Conservation (phyloP, 805 yeast species). For the Limtongozyma cylindracea region DNA sequence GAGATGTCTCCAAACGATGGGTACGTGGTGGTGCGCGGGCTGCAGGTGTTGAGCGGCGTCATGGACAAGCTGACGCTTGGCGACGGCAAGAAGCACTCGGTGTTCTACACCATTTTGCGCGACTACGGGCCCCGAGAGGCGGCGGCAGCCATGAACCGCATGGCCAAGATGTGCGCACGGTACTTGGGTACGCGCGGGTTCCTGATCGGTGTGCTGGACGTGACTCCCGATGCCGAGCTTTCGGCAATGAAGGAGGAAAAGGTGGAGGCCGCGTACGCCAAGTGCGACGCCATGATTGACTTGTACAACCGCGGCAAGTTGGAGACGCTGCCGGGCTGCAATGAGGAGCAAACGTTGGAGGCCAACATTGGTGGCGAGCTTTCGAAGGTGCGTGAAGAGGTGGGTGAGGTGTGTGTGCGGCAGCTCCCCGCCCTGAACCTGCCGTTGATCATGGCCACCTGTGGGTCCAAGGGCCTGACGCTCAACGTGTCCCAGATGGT, state of each 20-base stretch:
- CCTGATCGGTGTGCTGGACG: constrained; percentile 93
- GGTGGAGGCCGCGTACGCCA: constrained; percentile 75
- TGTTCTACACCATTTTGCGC: constrained; percentile 80
- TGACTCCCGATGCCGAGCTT: constrained; percentile 71
- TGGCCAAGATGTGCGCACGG: constrained; percentile 98
- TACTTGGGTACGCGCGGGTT: constrained; percentile 88
- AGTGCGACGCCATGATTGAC: constrained; percentile 77
- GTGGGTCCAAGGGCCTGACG: constrained; percentile 98
- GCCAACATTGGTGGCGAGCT: constrained; percentile 91
- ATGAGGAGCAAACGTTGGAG: constrained; percentile 93
- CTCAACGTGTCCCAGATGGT: constrained; percentile 98
- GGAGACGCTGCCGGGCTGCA: constrained; percentile 98
- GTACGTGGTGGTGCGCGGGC: constrained; percentile 71
- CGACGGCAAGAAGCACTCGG: constrained; percentile 95
- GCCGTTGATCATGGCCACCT: constrained; percentile 95
- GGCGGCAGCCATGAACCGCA: constrained; percentile 87
- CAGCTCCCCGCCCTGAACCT: constrained; percentile 83
- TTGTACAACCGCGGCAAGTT: constrained; percentile 61
- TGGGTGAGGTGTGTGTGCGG: constrained; percentile 89
- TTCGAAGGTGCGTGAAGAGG: constrained; percentile 96
- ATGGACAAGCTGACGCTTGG: constrained; percentile 95
- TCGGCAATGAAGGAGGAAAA: constrained; percentile 57
- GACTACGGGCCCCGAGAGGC: constrained; percentile 97
- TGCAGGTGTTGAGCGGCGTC: constrained; percentile 72
- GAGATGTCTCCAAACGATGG: constrained; percentile 99